Evolutionary conservation across 139 green algal genomes (phyloP).

Genomic region (Tetradesmus obliquus): DNA sequence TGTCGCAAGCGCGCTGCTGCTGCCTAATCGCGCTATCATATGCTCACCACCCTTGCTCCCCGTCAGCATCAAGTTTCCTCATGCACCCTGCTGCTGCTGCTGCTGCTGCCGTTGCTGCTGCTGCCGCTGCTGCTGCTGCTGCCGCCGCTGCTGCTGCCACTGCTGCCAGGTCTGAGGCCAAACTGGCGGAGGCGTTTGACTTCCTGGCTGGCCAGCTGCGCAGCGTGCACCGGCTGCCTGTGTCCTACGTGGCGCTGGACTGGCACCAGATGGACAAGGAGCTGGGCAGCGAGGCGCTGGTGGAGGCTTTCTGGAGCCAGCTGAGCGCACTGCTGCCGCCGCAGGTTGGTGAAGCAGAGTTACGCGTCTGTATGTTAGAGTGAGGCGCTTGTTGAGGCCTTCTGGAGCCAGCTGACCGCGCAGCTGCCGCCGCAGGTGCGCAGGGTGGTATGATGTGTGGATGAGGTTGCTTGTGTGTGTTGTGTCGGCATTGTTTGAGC

Average conservation of each 20-base stretch:
- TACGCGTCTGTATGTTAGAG: neutral
- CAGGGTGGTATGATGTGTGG: neutral
- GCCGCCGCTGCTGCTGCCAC: too few species aligned
- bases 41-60: neutral
- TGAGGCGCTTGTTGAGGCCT: neutral
- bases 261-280: constrained; percentile 96
- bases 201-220: constrained; percentile 68
- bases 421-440: neutral
- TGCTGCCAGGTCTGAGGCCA: constrained; percentile 57
- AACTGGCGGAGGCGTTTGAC: constrained; percentile 70
- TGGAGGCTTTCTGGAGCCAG: constrained; percentile 93
- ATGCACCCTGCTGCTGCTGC: neutral
- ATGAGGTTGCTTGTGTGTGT: neutral
- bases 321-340: constrained; percentile 57
- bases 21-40: neutral
- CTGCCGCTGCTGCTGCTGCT: neutral
- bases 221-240: constrained; percentile 54
- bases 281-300: constrained; percentile 84
- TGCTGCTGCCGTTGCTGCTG: neutral
- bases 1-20: neutral
- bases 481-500: neutral
- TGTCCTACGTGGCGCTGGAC: constrained; percentile 69
- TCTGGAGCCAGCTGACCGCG: neutral
- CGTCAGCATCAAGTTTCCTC: neutral
- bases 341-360: neutral